Evolutionary conservation across 192 early-diverging fungal genomes (phyloP), one percentile per base, ranked within the genome.

Genomic region (Backusella tarrabulga): DNA sequence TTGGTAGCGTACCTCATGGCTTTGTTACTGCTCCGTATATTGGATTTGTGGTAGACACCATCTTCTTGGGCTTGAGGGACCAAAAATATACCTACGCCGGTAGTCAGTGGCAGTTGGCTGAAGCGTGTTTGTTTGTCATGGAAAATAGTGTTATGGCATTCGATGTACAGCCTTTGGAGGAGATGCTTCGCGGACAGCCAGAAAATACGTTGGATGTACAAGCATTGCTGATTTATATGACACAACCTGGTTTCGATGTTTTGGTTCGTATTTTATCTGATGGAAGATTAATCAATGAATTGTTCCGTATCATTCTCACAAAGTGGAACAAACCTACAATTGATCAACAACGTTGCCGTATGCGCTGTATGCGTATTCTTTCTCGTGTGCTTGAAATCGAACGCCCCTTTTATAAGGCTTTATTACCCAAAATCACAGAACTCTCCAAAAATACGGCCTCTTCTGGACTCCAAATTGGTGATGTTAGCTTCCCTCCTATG

Each of bases 171-270:
- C 79, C 76, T 0, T 71, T 94, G 23, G 68, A 77, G 23, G 66
- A 76, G 1, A 78, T 83, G 7, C 63, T 56, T 14, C 70, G 50
- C 12, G 80, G 17, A 9, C 50, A 17, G 11, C 17, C 26, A 26
- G 0, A 75, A 8, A 15, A 12, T 7, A 4, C 29, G 32, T 38
- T 67, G 38, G 63, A 44, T 32, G 15, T n/a, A 15, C 4, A 23
- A 6, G 34, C 12, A n/a, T 11, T 14, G 14, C 34, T 76, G 2
- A 23, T n/a, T 0, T 80, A 76, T 41, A 38, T 80, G 14, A 69
- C 69, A 12, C 95, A 98, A 41, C 96, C 98, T 0, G 96, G 94
- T 19, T 99, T 95, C 78, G 92, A 95, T 73, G 85, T 99, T 23
- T 74, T 93, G 38, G 88, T 91, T 26, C 86, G 92, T 14, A 75